Conservation (phyloP, 768 basidiomycete genomes). For the Xerocomellus dryophilus region DNA sequence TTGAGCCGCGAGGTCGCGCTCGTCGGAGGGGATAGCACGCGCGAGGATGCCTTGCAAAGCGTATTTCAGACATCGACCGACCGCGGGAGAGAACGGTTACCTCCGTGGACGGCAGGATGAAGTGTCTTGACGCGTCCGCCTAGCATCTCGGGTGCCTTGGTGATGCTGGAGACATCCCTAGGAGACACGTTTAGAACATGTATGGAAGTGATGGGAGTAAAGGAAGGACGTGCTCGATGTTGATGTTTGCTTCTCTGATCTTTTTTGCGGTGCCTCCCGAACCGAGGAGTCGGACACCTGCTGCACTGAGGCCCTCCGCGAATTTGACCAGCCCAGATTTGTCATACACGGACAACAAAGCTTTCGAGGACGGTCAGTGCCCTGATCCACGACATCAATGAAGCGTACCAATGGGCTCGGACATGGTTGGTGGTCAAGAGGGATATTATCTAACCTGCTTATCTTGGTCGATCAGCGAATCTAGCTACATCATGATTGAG, state of each 20-base stretch:
- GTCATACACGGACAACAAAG: conserved; percentile 94
- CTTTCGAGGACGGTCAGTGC: conserved; percentile 38
- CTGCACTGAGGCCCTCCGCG: conserved; percentile 75
- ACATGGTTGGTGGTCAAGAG: conserved; percentile 22
- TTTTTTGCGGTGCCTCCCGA: conserved; percentile 98
- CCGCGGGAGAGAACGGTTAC: conserved; percentile 39
- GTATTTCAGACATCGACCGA: conserved; percentile 5
- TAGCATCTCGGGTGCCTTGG: conserved; percentile 98
- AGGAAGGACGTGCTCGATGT: conserved; percentile 74
- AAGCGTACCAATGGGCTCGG: conserved; percentile 29
- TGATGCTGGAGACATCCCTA: conserved; percentile 97
- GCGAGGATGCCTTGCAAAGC: conserved; percentile 79
- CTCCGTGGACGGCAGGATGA: conserved; percentile 97
- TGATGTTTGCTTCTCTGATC: conserved; percentile 89
- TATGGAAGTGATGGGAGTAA: background rate
- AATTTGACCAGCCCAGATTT: conserved; percentile 88
- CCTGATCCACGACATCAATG: background rate
- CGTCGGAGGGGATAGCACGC: conserved; percentile 85
- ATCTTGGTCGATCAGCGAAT: conserved; percentile 18
- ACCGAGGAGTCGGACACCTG: conserved; percentile 85
- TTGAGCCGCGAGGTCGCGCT: conserved; percentile 78
- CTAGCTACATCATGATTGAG: conserved; percentile 8
- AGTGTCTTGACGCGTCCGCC: conserved; percentile 98
- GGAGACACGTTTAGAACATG: conserved; percentile 4
- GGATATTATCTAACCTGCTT: conserved; percentile 8